Base-by-base conservation (phyloP, 352 stramenopile species). In the Pythium aristosporum region DNA sequence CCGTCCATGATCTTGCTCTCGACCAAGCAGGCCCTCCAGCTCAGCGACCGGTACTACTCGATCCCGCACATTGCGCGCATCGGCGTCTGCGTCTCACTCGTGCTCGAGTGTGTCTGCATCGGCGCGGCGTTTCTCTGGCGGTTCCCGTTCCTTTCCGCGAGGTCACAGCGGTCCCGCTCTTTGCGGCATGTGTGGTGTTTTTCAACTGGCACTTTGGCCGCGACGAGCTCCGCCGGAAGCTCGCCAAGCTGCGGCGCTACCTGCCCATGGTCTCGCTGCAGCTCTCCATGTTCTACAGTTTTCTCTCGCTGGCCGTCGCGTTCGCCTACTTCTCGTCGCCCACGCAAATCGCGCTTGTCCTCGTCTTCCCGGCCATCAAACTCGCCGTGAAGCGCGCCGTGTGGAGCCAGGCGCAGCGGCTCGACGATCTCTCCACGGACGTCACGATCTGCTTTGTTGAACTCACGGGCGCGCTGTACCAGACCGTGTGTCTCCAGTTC, bases 401-500 rank as follows among this genome's bases (percentile, higher is more conserved):
- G 7, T 80, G 75, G 70, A 56, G 63, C 30, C 58, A 76, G 6
- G 68, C 73, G 28, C 62, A 66, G 20, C 63, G 69, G 23, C 63
- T 83, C 11, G 68, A 56, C 30, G 75, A 80, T 59, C 37, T 83
- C 28, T 78, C 63, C 37, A 74, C 75, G 11, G 73, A 80, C 36
- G 71, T 83, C 13, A 76, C 71, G 23, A 66, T 83, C 6, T 79
- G 68, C 57, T 59, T 80, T 11, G 57, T 78, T 10, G 73, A 80
- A 50, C 71, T 80, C 23, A 68, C 71, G 15, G 65, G 57, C 3
- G 59, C 64, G 10, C 59, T 79, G 46, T 73, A 73, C 51, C 74
- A 77, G 34, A 64, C 74, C 9, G 34, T 74, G 32, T 82, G 72
- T 36, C 49, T 79, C 3, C 66, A 72, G 54, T 65, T 61, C 25